Conservation (phyloP, 1,139 yeast species). For the Kodamaea arcana region DNA sequence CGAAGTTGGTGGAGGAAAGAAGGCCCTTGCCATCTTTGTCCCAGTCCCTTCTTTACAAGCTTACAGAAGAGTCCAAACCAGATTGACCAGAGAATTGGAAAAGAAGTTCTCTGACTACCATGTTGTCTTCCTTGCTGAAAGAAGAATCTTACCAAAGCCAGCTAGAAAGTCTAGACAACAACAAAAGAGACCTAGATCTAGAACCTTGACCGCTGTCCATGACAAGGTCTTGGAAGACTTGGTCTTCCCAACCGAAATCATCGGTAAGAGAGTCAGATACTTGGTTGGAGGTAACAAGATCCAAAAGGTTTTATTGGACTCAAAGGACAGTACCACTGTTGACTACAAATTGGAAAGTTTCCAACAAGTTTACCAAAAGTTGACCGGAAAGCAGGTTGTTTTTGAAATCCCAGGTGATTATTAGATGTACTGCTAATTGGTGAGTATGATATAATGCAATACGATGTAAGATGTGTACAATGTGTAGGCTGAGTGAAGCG, state of each 20-base stretch:
- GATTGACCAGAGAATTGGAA: slow-evolving; percentile 99
- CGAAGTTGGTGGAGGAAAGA: slow-evolving; percentile 98
- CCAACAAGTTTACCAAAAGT: slow-evolving; percentile 98
- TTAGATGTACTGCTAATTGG: slow-evolving; percentile 20
- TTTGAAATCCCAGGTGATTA: slow-evolving; percentile 86
- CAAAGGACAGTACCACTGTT: slow-evolving; percentile 95
- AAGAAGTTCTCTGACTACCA: slow-evolving; percentile 99
- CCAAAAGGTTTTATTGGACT: slow-evolving; percentile 96
- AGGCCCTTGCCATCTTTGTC: slow-evolving; percentile 96
- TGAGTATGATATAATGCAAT: no score
- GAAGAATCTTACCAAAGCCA: slow-evolving; percentile 98
- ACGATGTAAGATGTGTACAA: background rate
- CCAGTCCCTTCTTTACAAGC: slow-evolving; percentile 93
- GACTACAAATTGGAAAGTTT: slow-evolving; percentile 99
- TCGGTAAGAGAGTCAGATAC: slow-evolving; percentile 99
- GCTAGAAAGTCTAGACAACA: slow-evolving; percentile 84
- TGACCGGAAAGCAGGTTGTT: slow-evolving; percentile 99
- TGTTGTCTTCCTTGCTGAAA: slow-evolving; percentile 98
- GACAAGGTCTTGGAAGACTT: slow-evolving; percentile 98
- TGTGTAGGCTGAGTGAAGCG: no score
- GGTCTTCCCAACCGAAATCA: slow-evolving; percentile 99
- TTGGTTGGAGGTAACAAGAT: slow-evolving; percentile 98
- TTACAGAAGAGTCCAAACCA: slow-evolving; percentile 96
- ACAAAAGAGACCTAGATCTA: slow-evolving; percentile 99
- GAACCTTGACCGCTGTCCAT: slow-evolving; percentile 98